Evolutionary conservation across 257 asterid genomes (phyloP).

Genomic region (Apocynum venetum): DNA sequence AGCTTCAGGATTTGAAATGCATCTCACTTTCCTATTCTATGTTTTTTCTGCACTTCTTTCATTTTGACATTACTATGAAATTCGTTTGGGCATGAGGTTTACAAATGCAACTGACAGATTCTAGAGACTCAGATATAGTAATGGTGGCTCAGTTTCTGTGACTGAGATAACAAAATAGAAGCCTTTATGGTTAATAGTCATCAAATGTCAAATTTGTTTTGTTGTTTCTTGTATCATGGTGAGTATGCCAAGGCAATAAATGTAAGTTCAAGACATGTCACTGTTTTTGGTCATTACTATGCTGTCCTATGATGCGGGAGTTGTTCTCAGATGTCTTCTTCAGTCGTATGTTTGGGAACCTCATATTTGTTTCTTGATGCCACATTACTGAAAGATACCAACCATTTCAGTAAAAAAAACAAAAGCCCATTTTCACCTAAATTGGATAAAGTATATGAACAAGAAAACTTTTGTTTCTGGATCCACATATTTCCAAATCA

Average conservation of each 20-base stretch:
- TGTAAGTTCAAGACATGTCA: neutral
- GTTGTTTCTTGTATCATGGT: neutral
- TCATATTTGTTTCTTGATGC: neutral
- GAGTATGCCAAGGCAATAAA: neutral
- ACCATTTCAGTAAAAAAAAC: too few relatives aligned
- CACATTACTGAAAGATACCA: neutral
- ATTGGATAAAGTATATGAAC: neutral
- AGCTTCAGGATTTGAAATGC: neutral
- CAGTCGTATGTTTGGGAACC: neutral
- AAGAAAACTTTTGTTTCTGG: neutral
- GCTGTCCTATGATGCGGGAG: neutral
- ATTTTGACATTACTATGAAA: neutral
- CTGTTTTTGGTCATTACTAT: neutral
- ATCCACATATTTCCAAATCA: neutral
- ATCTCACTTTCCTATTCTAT: neutral
- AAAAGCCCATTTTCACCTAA: neutral
- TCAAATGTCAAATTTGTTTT: neutral
- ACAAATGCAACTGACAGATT: neutral
- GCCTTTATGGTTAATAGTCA: neutral
- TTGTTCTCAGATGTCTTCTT: neutral
- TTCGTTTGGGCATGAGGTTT: neutral
- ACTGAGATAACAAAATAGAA: neutral
- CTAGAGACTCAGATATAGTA: neutral
- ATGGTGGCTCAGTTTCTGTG: neutral
- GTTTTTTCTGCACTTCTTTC: neutral